phyloP scores from a whole-genome alignment of 129 eudicot species.

The Chrysanthemum lavandulifolium region DNA sequence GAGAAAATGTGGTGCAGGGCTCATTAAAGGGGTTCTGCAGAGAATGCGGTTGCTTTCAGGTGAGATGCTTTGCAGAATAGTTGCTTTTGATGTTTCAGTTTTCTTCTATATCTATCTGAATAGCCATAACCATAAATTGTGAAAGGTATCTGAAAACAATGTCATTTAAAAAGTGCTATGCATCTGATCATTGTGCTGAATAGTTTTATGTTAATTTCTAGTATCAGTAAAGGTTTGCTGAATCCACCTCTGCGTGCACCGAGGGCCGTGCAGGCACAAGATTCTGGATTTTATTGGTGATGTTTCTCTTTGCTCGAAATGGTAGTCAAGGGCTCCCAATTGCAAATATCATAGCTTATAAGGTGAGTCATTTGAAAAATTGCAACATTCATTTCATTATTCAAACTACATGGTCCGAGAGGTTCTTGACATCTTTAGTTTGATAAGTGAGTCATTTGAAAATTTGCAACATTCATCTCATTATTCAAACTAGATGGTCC shows the following conservation, averaged over 20 bases:
- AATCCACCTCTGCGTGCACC: conserved; percentile 76
- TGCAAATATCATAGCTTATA: conserved; percentile 77
- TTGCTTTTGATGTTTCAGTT: conserved; percentile 18
- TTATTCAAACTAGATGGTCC: background rate
- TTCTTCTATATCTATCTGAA: background rate
- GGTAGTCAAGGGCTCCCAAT: conserved; percentile 94
- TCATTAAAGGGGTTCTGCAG: conserved; percentile 84
- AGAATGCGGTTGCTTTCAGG: conserved; percentile 94
- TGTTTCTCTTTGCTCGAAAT: conserved; percentile 62
- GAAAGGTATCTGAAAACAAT: background rate
- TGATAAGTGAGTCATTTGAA: conserved; percentile 20
- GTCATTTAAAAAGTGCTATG: background rate
- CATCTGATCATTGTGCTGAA: background rate
- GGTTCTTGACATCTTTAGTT: background rate
- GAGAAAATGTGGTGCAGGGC: conserved; percentile 69
- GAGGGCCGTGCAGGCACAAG: conserved; percentile 93
- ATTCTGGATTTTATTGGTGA: conserved; percentile 94
- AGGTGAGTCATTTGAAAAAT: conserved; percentile 36
- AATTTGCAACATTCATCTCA: background rate
- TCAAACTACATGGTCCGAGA: background rate
- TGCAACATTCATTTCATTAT: background rate
- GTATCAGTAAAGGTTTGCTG: conserved; percentile 72
- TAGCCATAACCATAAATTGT: conserved; percentile 2
- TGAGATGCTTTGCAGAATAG: conserved; percentile 30
- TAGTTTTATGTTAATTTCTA: conserved; percentile 27